Base-by-base conservation (phyloP, 495 filamentous ascomycete genomes). In the Platismatia glauca region DNA sequence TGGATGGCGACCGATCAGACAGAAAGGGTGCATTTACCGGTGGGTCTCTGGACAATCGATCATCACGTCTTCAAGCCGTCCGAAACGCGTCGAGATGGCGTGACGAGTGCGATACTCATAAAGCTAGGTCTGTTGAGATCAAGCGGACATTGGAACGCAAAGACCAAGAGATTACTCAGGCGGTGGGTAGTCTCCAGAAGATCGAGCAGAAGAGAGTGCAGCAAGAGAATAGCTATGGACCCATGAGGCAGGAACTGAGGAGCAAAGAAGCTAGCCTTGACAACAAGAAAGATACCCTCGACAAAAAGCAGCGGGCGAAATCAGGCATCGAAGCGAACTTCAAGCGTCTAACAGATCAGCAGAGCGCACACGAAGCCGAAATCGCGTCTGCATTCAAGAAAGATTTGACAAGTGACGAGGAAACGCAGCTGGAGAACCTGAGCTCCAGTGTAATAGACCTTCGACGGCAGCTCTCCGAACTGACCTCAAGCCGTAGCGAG, bases 21-120 rank as follows among this genome's bases (percentile, higher is more conserved):
- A 96, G 92, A 77, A 86, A 91, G 66, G 94, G 94, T 73, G 94
- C 91, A 3, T 82, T 97, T 76, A 95, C 89, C 33, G 94, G 94
- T 76, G 94, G 94, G 66, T 99, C 86, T 72, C 82, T 93, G 46
- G 93, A 99, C 70, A 82, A 87, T 3, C 82, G 87, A 31, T 83
- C 83, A 55, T 97, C 93, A 0, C 84, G 92, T 18, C 77, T 97
- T 16, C 88, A 95, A 62, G 90, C 89, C 38, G 87, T 96, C 20
- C 89, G 84, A 64, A 81, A 82, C n/a, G 81, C 90, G 34, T 80
- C 84, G 24, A 86, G 82, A 68, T 89, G 87, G 79, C 83, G 90
- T 33, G 85, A 88, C 44, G 82, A 88, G 69, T 88, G 79, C 64
- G 91, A 96, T 39, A 74, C 77, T 29, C 84, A 89, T 63, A 77